Evolutionary conservation across 495 filamentous ascomycete species (phyloP).

Genomic region (Penicillium malachiteum): DNA sequence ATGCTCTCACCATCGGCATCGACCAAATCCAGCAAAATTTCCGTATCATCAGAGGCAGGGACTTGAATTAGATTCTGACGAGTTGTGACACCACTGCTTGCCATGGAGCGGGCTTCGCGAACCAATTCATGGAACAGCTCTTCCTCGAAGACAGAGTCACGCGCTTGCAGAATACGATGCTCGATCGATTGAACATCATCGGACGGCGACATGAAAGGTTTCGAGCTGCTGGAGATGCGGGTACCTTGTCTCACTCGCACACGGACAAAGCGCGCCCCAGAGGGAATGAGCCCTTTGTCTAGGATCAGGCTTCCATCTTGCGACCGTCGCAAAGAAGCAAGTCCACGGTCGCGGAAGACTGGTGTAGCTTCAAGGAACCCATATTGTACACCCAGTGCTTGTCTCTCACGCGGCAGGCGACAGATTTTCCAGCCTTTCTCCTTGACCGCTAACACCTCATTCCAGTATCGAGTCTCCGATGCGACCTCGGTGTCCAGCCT

Average conservation of each 20-base stretch:
- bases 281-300: slow-evolving; percentile 62
- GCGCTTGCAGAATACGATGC: slow-evolving; percentile 71
- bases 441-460: slow-evolving; percentile 74
- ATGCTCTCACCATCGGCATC: slow-evolving; percentile 44
- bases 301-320: slow-evolving; percentile 73
- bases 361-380: slow-evolving; percentile 79
- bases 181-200: slow-evolving; percentile 46
- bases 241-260: slow-evolving; percentile 53
- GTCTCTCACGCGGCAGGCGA: slow-evolving; percentile 66
- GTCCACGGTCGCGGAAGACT: slow-evolving; percentile 72
- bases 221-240: slow-evolving; percentile 41
- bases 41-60: slow-evolving; percentile 49
- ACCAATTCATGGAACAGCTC: slow-evolving; percentile 92
- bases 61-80: slow-evolving; percentile 58
- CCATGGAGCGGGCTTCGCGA: slow-evolving; percentile 71
- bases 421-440: slow-evolving; percentile 83
- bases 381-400: slow-evolving; percentile 79
- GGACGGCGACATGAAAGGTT: slow-evolving; percentile 35
- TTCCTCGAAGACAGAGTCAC: slow-evolving; percentile 85
- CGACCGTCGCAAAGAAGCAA: slow-evolving; percentile 71
- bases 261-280: slow-evolving; percentile 61
- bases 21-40: slow-evolving; percentile 67
- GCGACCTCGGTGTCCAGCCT: slow-evolving; percentile 72
- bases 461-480: slow-evolving; percentile 84
- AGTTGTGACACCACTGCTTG: slow-evolving; percentile 62